These are phyloP conservation scores for Didymella keratinophila DNA, from an alignment of 2,329 filamentous ascomycete species.

Conservation along the genomic window DNA sequence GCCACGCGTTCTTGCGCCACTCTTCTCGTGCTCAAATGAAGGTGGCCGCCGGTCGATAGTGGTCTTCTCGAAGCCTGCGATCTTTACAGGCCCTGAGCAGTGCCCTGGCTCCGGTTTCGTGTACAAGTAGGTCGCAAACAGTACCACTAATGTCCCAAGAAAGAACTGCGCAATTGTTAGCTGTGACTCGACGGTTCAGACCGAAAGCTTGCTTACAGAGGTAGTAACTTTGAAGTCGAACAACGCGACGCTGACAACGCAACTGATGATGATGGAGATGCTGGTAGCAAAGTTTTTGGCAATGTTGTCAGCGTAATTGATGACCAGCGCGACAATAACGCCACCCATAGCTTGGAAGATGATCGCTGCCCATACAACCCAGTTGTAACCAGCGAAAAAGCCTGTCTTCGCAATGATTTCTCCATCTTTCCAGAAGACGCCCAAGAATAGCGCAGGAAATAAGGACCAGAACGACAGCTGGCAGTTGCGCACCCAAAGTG, in stretches of 20 bases:
- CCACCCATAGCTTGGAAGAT: slow-evolving; percentile 83
- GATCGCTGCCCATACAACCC: slow-evolving; percentile 87
- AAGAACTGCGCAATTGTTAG: slow-evolving; percentile 69
- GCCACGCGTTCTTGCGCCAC: slow-evolving; percentile 14
- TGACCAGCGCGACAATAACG: slow-evolving; percentile 80
- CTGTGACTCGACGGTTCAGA: slow-evolving; percentile 7
- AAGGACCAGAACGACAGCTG: slow-evolving; percentile 94
- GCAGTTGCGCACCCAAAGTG: slow-evolving; percentile 93
- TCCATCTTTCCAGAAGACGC: slow-evolving; percentile 87
- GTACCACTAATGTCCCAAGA: slow-evolving; percentile 78
- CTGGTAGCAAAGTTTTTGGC: slow-evolving; percentile 93
- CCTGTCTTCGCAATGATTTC: slow-evolving; percentile 81
- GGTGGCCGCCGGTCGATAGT: slow-evolving; percentile 58
- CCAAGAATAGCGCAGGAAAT: slow-evolving; percentile 85
- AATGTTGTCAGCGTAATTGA: slow-evolving; percentile 87
- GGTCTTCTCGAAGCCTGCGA: slow-evolving; percentile 80
- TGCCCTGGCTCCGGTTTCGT: slow-evolving; percentile 66
- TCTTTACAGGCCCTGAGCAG: slow-evolving; percentile 68
- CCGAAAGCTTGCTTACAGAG: slow-evolving; percentile 34
- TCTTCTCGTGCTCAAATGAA: slow-evolving; percentile 30
- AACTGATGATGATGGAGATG: slow-evolving; percentile 88
- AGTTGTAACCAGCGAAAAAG: slow-evolving; percentile 95
- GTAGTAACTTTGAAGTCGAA: slow-evolving; percentile 79
- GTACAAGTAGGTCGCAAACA: slow-evolving; percentile 87
- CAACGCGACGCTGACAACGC: slow-evolving; percentile 82